Evolutionary conservation across 768 basidiomycete species (phyloP), one percentile per base, ranked within the genome.

Genomic region (Tricholoma flavovirens): DNA sequence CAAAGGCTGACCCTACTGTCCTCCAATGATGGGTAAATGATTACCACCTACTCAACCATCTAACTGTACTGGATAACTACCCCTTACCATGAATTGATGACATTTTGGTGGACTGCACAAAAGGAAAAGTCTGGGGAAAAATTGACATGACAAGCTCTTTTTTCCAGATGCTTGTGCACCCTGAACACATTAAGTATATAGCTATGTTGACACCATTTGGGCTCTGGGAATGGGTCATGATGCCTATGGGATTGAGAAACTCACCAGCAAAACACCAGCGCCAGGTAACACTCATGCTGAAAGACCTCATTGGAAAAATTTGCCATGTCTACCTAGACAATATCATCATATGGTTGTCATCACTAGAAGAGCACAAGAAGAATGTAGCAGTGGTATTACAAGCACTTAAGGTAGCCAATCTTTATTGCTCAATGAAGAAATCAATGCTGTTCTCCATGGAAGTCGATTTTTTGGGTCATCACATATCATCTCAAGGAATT

Each of bases 31-130:
- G 53, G 53, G 53, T 54, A 3, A 38, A 29, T 5, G 40, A 54
- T 30, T 54, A 21, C 26, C 17, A 38, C 1, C 12, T 32, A 2
- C 14, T 54, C 3, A 54, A 54, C 38, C 29, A 24, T 5, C 29
- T 42, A 7, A 54, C 53, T 15, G 17, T 54, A 2, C 36, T 40
- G 12, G 38, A 54, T 19, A 54, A 36, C 21, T 54, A 54, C n/a
- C 53, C 38, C 1, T 35, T 53, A 8, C 52, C 52, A 11, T 5
- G 35, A 38, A 40, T 35, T 35, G 33, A 35, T 9, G 14, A 35
- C 10, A 35, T 35, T 35, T 49, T 70, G 1, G 53, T 60, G 4
- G 61, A 62, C 33, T 35, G 33, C 14, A 9, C 33, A 3, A 35
- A 35, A 14, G 33, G 33, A 9, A 35, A 9, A 35, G 10, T 35